A percentile compares a stretch with the other conserved stretches of the same genome.
Evolutionary conservation across 1,284 basidiomycete genomes (phyloP).

Genomic region (Spongispora temasekensis): DNA sequence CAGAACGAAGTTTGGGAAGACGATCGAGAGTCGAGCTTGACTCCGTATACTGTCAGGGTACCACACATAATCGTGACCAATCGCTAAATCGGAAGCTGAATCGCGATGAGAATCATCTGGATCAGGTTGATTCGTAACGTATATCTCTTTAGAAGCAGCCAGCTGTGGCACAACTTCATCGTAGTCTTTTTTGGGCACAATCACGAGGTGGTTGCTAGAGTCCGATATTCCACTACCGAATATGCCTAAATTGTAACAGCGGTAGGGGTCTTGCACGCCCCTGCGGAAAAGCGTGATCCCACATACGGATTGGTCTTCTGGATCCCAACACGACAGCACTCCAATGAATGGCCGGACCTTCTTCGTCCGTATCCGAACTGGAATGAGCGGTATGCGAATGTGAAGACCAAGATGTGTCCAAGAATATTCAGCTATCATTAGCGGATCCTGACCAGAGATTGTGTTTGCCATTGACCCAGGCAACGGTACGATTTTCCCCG

Average conservation of each 20-base stretch:
- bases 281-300: neutral
- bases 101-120: too few species aligned
- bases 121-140: neutral
- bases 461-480: neutral
- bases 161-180: neutral
- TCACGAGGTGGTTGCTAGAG: neutral
- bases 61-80: neutral
- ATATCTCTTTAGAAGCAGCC: neutral
- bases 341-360: neutral
- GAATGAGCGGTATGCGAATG: neutral
- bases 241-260: neutral
- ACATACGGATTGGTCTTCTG: neutral
- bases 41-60: neutral
- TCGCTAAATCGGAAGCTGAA: neutral
- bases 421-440: neutral
- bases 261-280: neutral
- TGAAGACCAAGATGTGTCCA: neutral
- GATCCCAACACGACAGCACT: conserved; percentile 2
- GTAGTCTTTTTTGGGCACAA: neutral
- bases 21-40: neutral
- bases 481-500: neutral
- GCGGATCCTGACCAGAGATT: neutral
- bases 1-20: neutral
- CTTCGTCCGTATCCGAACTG: neutral
- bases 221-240: neutral